phyloP scores from a whole-genome alignment of 2,329 filamentous ascomycete genomes.

The Raffaelea albimanens region DNA sequence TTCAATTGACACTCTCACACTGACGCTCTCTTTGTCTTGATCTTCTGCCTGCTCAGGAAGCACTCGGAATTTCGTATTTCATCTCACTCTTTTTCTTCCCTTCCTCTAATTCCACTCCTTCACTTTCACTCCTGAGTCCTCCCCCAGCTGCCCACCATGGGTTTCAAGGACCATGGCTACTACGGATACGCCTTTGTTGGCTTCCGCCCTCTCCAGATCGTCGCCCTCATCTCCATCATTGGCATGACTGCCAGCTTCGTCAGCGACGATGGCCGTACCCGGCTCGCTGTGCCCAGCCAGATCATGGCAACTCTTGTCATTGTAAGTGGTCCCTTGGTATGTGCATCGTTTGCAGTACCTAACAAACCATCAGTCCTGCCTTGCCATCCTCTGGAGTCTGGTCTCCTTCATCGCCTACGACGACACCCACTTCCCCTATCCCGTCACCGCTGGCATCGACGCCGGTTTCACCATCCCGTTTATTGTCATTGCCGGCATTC shows the following conservation, averaged over 20 bases:
- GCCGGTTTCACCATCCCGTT: conserved; percentile 63
- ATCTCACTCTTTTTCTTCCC: too few relatives aligned
- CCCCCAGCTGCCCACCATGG: too few relatives aligned
- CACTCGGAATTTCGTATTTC: too few relatives aligned
- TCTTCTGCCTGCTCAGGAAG: too few relatives aligned
- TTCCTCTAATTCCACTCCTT: not conserved
- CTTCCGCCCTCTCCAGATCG: conserved; percentile 59
- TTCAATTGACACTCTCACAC: not conserved
- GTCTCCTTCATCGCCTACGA: conserved; percentile 35
- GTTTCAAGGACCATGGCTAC: conserved; percentile 19
- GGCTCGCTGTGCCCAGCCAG: conserved; percentile 58
- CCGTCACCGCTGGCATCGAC: conserved; percentile 60
- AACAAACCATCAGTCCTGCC: conserved; percentile 54
- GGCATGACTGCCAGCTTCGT: conserved; percentile 79
- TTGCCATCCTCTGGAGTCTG: conserved; percentile 68
- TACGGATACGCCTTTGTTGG: conserved; percentile 66
- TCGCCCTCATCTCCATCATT: conserved; percentile 66
- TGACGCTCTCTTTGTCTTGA: not conserved
- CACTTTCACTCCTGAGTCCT: not conserved
- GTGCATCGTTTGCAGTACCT: conserved; percentile 8
- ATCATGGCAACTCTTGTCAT: conserved; percentile 71
- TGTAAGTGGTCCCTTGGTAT: conserved; percentile 33
- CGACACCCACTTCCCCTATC: conserved; percentile 66
- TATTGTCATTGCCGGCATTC: conserved; percentile 64
- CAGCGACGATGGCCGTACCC: conserved; percentile 57